phyloP scores from a whole-genome alignment of 805 yeast species.

The Metschnikowia orientalis region DNA sequence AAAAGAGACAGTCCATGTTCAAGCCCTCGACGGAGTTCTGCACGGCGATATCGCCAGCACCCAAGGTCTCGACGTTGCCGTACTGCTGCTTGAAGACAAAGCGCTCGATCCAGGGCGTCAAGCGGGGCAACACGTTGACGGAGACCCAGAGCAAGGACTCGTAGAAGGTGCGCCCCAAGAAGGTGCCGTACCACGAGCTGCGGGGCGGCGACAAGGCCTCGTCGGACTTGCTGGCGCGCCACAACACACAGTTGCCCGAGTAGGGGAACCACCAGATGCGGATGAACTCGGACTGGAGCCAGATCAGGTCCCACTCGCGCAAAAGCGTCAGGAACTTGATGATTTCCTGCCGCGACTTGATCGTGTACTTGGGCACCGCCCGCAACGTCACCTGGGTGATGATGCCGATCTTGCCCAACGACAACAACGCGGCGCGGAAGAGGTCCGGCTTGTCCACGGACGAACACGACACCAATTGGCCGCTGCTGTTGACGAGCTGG shows the following conservation, averaged over 20 bases:
- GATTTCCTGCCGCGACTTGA: slow-evolving; percentile 77
- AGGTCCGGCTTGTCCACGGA: slow-evolving; percentile 57
- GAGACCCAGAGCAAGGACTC: slow-evolving; percentile 76
- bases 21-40: slow-evolving; percentile 81
- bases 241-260: slow-evolving; percentile 74
- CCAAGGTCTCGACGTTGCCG: slow-evolving; percentile 65
- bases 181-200: slow-evolving; percentile 81
- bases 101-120: slow-evolving; percentile 80
- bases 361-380: slow-evolving; percentile 76
- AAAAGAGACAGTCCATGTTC: slow-evolving; percentile 92
- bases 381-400: slow-evolving; percentile 83
- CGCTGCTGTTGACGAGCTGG: slow-evolving; percentile 70
- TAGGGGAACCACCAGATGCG: slow-evolving; percentile 99
- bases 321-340: slow-evolving; percentile 72
- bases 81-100: slow-evolving; percentile 84
- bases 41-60: slow-evolving; percentile 61
- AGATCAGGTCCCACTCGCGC: slow-evolving; percentile 67
- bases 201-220: slow-evolving; percentile 62
- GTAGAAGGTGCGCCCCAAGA: slow-evolving; percentile 72
- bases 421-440: slow-evolving; percentile 77
- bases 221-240: slow-evolving; percentile 81
- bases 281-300: slow-evolving; percentile 88
- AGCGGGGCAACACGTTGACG: slow-evolving; percentile 63
- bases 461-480: slow-evolving; percentile 65
- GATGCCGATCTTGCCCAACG: slow-evolving; percentile 89